A percentile compares a stretch with the other conserved stretches of the same genome.
Evolutionary conservation across 176 grass and related monocot species (phyloP).

Genomic region (Hsuehochloa calcarea): DNA sequence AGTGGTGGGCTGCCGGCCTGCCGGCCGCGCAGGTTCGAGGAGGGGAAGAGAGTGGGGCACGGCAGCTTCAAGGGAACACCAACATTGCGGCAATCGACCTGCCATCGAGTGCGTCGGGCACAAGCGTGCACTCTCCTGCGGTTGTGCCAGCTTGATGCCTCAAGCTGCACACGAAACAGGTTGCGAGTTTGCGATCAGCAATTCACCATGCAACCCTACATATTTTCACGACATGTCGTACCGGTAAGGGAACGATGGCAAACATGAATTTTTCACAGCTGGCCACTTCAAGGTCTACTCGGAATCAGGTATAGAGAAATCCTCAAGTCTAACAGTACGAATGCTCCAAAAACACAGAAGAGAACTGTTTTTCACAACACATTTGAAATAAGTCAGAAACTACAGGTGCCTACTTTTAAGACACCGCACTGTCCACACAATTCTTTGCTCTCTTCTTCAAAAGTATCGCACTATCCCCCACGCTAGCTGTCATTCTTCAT

Average conservation of each 20-base stretch:
- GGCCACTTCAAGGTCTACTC: constrained; percentile 11
- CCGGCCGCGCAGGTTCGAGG: too few relatives aligned
- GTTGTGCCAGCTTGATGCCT: background rate
- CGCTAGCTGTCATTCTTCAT: background rate
- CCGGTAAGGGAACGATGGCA: background rate
- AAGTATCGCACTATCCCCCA: constrained; percentile 1
- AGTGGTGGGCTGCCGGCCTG: too few relatives aligned
- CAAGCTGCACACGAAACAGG: too few relatives aligned
- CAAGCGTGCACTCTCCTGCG: background rate
- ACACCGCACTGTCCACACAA: background rate
- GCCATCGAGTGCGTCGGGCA: background rate
- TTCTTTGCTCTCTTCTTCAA: background rate
- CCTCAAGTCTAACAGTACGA: background rate
- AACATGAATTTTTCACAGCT: background rate
- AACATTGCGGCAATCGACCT: background rate
- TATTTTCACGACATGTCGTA: too few relatives aligned
- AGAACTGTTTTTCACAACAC: constrained; percentile 24
- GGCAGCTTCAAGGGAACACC: background rate
- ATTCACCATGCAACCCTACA: too few relatives aligned
- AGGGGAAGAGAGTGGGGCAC: too few relatives aligned
- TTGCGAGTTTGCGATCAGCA: too few relatives aligned
- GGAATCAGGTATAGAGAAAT: background rate
- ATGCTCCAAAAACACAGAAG: background rate
- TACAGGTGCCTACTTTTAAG: background rate
- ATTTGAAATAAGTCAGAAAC: constrained; percentile 19